Evolutionary conservation across 257 asterid genomes (phyloP).

Genomic region (Capsicum rhomboideum): DNA sequence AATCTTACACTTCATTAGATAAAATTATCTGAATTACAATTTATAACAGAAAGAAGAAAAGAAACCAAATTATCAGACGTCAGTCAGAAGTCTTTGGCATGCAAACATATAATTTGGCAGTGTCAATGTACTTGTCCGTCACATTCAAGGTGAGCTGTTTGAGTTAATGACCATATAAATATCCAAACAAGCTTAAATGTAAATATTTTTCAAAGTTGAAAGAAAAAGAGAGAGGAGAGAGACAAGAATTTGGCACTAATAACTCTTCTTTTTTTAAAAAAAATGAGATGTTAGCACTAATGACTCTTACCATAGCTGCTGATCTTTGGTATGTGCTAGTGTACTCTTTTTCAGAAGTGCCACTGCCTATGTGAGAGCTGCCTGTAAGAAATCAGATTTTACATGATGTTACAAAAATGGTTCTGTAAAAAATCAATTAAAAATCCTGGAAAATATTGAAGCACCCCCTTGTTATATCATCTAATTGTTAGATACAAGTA

Average conservation of each 20-base stretch:
- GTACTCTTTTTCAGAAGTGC: conserved; percentile 29
- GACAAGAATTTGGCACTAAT: background rate
- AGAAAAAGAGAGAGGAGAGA: background rate
- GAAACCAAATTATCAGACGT: background rate
- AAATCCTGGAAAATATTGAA: background rate
- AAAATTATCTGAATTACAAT: background rate
- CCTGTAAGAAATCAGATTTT: conserved; percentile 34
- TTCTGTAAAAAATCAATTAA: background rate
- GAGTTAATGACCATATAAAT: background rate
- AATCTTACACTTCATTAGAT: background rate
- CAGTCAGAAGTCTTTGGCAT: background rate
- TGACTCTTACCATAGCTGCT: conserved; percentile 35
- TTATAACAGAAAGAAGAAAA: background rate
- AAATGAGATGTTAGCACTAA: too few species aligned
- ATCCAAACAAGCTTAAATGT: background rate
- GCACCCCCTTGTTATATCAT: background rate
- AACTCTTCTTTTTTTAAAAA: conserved; percentile 7
- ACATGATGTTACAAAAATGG: background rate
- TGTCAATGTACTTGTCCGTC: background rate
- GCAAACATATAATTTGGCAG: background rate
- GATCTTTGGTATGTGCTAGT: conserved; percentile 27
- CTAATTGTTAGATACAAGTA: background rate
- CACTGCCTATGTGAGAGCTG: conserved; percentile 32
- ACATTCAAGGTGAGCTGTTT: background rate
- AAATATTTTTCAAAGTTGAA: background rate